Conservation (phyloP, 2,329 filamentous ascomycete species). For the Pyrenochaeta sp. region DNA sequence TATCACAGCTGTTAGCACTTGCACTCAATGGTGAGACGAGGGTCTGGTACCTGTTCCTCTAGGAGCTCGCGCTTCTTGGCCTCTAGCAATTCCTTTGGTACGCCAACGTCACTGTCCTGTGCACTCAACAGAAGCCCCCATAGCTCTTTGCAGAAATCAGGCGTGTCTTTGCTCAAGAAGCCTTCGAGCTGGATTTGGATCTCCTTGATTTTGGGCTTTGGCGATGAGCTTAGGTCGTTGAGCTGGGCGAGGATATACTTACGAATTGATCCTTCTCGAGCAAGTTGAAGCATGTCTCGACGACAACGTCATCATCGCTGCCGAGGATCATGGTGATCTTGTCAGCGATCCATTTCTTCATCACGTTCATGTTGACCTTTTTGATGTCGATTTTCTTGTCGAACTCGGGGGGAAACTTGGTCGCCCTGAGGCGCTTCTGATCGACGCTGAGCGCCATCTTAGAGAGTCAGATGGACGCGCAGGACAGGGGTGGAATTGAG, state of each 20-base stretch:
- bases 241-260: slow-evolving; percentile 48
- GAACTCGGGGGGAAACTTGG: slow-evolving; percentile 93
- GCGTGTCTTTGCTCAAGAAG: slow-evolving; percentile 91
- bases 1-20: slow-evolving; percentile 59
- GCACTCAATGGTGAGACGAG: background rate
- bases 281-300: slow-evolving; percentile 77
- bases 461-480: slow-evolving; percentile 8
- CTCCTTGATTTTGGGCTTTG: slow-evolving; percentile 91
- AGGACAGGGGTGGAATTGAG: slow-evolving; percentile 4
- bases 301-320: slow-evolving; percentile 95
- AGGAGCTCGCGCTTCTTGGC: slow-evolving; percentile 95
- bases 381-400: slow-evolving; percentile 95
- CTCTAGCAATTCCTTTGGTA: slow-evolving; percentile 92
- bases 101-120: slow-evolving; percentile 85
- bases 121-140: slow-evolving; percentile 93
- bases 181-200: slow-evolving; percentile 94
- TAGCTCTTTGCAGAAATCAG: slow-evolving; percentile 88
- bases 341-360: slow-evolving; percentile 98
- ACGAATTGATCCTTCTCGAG: slow-evolving; percentile 80
- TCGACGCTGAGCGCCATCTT: slow-evolving; percentile 85
- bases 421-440: slow-evolving; percentile 86
- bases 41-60: slow-evolving; percentile 79
- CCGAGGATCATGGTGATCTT: slow-evolving; percentile 87
- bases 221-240: slow-evolving; percentile 16
- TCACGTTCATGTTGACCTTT: slow-evolving; percentile 96